phyloP scores from a whole-genome alignment of 2,329 filamentous ascomycete genomes.

The Aspergillus glaucus region DNA sequence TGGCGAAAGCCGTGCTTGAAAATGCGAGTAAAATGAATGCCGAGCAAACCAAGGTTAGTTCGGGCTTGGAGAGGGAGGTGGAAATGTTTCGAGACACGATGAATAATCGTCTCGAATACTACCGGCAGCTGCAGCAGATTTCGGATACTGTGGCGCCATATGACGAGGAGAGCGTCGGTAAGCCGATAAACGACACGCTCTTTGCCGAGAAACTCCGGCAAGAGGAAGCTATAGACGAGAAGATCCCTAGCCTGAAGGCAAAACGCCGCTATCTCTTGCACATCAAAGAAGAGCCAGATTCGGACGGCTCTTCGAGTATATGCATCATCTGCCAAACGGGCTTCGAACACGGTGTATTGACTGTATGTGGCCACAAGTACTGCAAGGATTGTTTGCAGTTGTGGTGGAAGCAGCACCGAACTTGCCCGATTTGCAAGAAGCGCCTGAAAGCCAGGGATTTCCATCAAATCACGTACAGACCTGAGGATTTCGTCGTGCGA shows the following conservation, averaged over 20 bases:
- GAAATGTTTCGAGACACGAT: conserved; percentile 70
- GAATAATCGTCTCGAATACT: conserved; percentile 83
- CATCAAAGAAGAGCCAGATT: conserved; percentile 55
- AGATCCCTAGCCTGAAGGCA: conserved; percentile 58
- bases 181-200: conserved; percentile 48
- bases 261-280: conserved; percentile 71
- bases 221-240: conserved; percentile 51
- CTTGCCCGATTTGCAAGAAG: conserved; percentile 79
- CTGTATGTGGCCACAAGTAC: conserved; percentile 84
- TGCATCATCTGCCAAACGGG: conserved; percentile 79
- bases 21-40: conserved; percentile 49
- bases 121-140: conserved; percentile 82
- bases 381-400: conserved; percentile 78
- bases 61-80: conserved; percentile 56
- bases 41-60: conserved; percentile 48
- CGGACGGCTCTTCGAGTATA: conserved; percentile 55
- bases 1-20: conserved; percentile 59
- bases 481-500: conserved; percentile 64
- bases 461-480: conserved; percentile 79
- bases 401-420: conserved; percentile 70
- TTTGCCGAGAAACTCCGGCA: conserved; percentile 36
- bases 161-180: conserved; percentile 54
- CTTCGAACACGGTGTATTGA: conserved; percentile 61
- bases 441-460: conserved; percentile 61
- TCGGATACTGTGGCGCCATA: conserved; percentile 79